Percentiles rank a stretch among this genome's conserved stretches.
Conservation (phyloP, 352 stramenopile species). For the Ophiocytium majus region DNA sequence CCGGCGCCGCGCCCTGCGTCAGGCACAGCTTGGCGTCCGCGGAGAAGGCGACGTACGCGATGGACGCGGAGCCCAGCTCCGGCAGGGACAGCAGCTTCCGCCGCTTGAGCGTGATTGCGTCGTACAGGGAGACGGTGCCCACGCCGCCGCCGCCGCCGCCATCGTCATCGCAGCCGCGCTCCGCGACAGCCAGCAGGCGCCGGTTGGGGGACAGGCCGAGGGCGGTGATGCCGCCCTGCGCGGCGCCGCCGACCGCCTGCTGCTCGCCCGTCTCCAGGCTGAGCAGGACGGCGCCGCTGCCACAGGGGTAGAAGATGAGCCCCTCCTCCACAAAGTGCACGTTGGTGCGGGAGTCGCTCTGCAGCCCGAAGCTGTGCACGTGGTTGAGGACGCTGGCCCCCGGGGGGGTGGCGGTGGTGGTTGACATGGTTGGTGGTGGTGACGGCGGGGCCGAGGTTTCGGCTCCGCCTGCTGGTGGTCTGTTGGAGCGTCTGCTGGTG, state of each 20-base stretch:
- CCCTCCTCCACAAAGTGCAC: constrained; percentile 72
- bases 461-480: too few relatives aligned
- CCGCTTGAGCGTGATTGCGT: constrained; percentile 74
- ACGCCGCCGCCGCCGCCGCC: constrained; percentile 50
- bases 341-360: constrained; percentile 73
- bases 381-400: constrained; percentile 38
- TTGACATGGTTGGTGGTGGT: too few relatives aligned
- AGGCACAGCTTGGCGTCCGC: constrained; percentile 81
- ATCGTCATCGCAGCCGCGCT: constrained; percentile 53
- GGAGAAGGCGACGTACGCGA: constrained; percentile 75
- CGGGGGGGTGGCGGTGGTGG: too few relatives aligned
- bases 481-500: too few relatives aligned
- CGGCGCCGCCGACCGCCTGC: constrained; percentile 68
- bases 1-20: constrained; percentile 76
- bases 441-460: too few relatives aligned
- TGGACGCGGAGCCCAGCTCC: constrained; percentile 70
- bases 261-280: constrained; percentile 82
- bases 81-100: constrained; percentile 74
- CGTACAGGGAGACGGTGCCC: constrained; percentile 80
- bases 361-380: constrained; percentile 81
- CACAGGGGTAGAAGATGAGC: constrained; percentile 68
- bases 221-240: constrained; percentile 58
- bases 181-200: constrained; percentile 78
- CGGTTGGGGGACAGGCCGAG: constrained; percentile 67
- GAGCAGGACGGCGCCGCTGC: constrained; percentile 78